These are phyloP conservation scores for Coemansia sp. DNA, from an alignment of 192 early-diverging fungal species.

Conservation along the genomic window DNA sequence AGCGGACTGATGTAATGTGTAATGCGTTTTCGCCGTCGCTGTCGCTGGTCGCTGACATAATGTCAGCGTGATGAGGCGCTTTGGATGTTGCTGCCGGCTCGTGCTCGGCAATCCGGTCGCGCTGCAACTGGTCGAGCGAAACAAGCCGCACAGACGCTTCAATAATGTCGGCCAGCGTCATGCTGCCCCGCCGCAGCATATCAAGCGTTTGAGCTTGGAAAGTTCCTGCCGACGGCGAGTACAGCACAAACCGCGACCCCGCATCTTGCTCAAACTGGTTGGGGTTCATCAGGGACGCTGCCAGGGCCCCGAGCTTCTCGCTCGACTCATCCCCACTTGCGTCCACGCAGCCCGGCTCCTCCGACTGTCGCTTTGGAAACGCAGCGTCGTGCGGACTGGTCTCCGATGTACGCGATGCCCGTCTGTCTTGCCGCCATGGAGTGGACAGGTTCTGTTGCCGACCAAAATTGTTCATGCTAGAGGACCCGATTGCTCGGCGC, in stretches of 20 bases:
- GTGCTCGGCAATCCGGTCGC: conserved; percentile 18
- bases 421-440: background rate
- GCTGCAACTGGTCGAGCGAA: conserved; percentile 31
- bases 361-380: background rate
- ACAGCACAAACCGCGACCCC: conserved; percentile 32
- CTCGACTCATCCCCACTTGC: background rate
- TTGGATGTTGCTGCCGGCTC: background rate
- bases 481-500: conserved; percentile 34
- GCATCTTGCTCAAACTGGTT: conserved; percentile 16
- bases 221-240: conserved; percentile 41
- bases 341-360: background rate
- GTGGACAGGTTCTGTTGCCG: background rate
- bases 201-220: conserved; percentile 41
- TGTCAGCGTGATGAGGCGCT: background rate
- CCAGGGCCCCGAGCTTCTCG: conserved; percentile 24
- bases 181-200: conserved; percentile 24
- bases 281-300: conserved; percentile 21
- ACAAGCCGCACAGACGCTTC: conserved; percentile 28
- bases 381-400: background rate
- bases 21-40: conserved; percentile 15
- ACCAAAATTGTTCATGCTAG: conserved; percentile 1
- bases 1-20: background rate
- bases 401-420: background rate
- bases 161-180: conserved; percentile 49
- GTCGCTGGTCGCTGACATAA: background rate